Evolutionary conservation across 2,329 filamentous ascomycete genomes (phyloP).

Genomic region (Myotisia sp.): DNA sequence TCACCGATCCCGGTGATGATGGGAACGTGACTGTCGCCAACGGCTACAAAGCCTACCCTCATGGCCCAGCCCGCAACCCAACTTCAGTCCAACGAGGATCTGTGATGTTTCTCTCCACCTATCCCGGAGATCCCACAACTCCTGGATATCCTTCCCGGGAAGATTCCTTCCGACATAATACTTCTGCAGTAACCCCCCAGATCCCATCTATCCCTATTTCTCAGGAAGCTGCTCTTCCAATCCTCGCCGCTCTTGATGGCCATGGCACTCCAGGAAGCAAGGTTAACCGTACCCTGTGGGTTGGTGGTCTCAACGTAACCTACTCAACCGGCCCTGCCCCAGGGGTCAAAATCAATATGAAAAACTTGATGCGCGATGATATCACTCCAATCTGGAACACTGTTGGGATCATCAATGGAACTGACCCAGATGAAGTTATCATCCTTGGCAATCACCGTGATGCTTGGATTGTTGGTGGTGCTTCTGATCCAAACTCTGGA

Average conservation of each 20-base stretch:
- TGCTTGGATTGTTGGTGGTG: slow-evolving; percentile 41
- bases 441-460: slow-evolving; percentile 41
- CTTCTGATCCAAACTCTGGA: slow-evolving; percentile 39
- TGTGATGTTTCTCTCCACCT: slow-evolving; percentile 23
- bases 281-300: slow-evolving; percentile 22
- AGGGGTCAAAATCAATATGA: slow-evolving; percentile 16
- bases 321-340: slow-evolving; percentile 20
- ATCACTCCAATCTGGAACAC: slow-evolving; percentile 17
- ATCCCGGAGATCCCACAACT: slow-evolving; percentile 18
- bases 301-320: slow-evolving; percentile 20
- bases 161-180: slow-evolving; percentile 18
- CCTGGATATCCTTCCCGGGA: slow-evolving; percentile 21
- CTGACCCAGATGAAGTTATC: slow-evolving; percentile 27
- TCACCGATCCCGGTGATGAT: slow-evolving; percentile 34
- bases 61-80: slow-evolving; percentile 33
- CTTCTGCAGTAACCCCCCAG: slow-evolving; percentile 17
- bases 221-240: slow-evolving; percentile 18
- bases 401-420: slow-evolving; percentile 20
- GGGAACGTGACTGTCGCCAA: slow-evolving; percentile 35
- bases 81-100: slow-evolving; percentile 33
- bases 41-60: slow-evolving; percentile 30
- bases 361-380: slow-evolving; percentile 16
- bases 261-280: slow-evolving; percentile 19
- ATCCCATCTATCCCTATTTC: slow-evolving; percentile 24
- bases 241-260: slow-evolving; percentile 22